Conservation (phyloP, 805 yeast genomes). For the Citeromyces nyonsensis region DNA sequence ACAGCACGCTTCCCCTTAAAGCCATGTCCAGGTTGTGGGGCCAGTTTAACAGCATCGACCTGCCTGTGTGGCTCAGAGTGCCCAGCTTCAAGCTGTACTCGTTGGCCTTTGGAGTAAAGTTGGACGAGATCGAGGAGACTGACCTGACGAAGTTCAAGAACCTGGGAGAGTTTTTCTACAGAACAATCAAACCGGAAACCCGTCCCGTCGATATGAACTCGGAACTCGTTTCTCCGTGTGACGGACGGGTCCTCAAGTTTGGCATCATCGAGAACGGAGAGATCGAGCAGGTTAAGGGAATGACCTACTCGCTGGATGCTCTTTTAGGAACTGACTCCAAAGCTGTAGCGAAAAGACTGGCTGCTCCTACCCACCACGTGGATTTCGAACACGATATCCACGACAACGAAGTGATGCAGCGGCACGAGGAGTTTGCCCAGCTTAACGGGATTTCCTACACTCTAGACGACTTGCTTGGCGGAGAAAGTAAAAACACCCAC, state of each 20-base stretch:
- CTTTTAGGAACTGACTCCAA: conserved; percentile 49
- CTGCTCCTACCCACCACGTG: conserved; percentile 38
- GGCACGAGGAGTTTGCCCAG: conserved; percentile 65
- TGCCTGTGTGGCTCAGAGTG: conserved; percentile 80
- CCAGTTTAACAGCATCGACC: conserved; percentile 59
- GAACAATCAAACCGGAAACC: conserved; percentile 61
- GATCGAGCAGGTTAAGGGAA: conserved; percentile 93
- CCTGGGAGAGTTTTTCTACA: conserved; percentile 81
- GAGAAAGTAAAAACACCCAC: conserved; percentile 22
- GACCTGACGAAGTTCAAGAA: conserved; percentile 64
- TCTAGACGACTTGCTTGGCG: conserved; percentile 53
- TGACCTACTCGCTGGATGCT: conserved; percentile 83
- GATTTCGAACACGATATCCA: conserved; percentile 25
- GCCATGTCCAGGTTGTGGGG: conserved; percentile 95
- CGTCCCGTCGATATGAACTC: conserved; percentile 60
- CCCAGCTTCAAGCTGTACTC: conserved; percentile 76
- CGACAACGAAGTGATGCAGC: conserved; percentile 19
- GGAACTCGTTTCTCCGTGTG: conserved; percentile 78
- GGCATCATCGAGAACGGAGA: conserved; percentile 74
- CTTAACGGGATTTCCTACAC: conserved; percentile 62
- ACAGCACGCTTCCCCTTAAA: conserved; percentile 80
- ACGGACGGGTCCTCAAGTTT: conserved; percentile 76
- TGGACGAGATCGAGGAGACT: conserved; percentile 79
- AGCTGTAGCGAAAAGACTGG: conserved; percentile 17
- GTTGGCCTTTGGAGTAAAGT: conserved; percentile 68